phyloP scores from a whole-genome alignment of 768 basidiomycete species.

The Leccinellum rugosiceps region DNA sequence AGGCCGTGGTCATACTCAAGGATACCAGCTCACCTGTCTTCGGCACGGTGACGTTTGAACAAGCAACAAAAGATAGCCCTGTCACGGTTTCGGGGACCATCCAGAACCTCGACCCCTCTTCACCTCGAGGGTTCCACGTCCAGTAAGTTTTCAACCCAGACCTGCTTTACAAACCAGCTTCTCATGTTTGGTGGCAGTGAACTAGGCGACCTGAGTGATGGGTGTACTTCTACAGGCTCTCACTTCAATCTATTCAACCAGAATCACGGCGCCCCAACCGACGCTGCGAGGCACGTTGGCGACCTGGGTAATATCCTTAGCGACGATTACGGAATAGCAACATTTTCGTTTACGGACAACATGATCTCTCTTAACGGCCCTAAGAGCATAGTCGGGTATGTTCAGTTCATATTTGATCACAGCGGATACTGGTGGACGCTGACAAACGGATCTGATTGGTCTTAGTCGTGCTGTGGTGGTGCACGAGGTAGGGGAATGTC shows the following conservation, averaged over 20 bases:
- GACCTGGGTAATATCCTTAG: constrained; percentile 73
- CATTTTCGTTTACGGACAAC: constrained; percentile 55
- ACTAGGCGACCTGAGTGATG: constrained; percentile 62
- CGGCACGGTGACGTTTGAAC: constrained; percentile 67
- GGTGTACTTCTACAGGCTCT: constrained; percentile 64
- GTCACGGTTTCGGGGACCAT: constrained; percentile 65
- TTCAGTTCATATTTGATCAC: background rate
- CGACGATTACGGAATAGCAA: constrained; percentile 55
- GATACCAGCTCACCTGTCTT: constrained; percentile 52
- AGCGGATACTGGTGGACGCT: constrained; percentile 1
- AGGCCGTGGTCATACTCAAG: constrained; percentile 61
- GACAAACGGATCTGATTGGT: constrained; percentile 4
- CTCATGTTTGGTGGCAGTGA: constrained; percentile 9
- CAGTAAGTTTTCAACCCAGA: constrained; percentile 48
- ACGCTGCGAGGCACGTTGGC: constrained; percentile 62
- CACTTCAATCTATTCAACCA: constrained; percentile 75
- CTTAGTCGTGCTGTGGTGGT: constrained; percentile 68
- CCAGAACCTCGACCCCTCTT: constrained; percentile 52
- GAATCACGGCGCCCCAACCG: constrained; percentile 62
- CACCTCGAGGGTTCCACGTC: constrained; percentile 73
- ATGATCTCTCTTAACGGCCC: constrained; percentile 67
- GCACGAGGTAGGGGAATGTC: constrained; percentile 49
- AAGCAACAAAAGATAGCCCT: constrained; percentile 44
- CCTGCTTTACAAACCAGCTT: constrained; percentile 19
- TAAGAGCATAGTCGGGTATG: constrained; percentile 67